Percentiles rank a stretch among this genome's conserved stretches.
Evolutionary conservation across 306 rosid species (phyloP).

Genomic region (Castanea mollissima): DNA sequence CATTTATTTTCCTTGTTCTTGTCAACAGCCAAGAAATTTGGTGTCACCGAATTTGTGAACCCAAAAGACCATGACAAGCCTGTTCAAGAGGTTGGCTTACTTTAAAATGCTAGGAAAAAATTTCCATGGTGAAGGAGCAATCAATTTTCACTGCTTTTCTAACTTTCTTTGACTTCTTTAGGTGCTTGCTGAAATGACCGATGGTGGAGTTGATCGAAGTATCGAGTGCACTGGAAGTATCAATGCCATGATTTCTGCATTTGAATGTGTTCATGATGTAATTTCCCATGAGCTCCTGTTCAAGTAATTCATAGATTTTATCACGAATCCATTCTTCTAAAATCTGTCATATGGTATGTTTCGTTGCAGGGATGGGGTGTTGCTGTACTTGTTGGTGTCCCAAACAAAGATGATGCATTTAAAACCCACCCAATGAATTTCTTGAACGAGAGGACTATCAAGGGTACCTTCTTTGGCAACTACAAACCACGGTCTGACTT

Average conservation of each 20-base stretch:
- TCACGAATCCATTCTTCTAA: too few relatives aligned
- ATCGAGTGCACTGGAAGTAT: constrained; percentile 80
- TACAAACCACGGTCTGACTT: constrained; percentile 83
- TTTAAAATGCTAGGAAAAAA: too few relatives aligned
- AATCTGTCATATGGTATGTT: background rate
- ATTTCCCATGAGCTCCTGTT: background rate
- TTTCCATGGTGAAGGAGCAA: too few relatives aligned
- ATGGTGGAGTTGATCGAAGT: constrained; percentile 85
- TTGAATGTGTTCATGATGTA: constrained; percentile 92
- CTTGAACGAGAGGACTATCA: constrained; percentile 74
- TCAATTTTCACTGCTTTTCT: too few relatives aligned
- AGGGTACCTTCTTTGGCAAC: constrained; percentile 90
- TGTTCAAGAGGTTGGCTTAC: constrained; percentile 57
- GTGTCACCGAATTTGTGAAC: constrained; percentile 79
- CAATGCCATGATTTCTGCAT: constrained; percentile 87
- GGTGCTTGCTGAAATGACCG: constrained; percentile 81
- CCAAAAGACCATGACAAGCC: constrained; percentile 86
- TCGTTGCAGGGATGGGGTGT: constrained; percentile 78
- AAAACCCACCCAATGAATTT: constrained; percentile 73
- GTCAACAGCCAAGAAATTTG: constrained; percentile 76
- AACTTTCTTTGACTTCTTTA: constrained; percentile 11
- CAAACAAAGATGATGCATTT: constrained; percentile 77
- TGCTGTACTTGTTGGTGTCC: constrained; percentile 88
- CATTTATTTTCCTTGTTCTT: background rate
- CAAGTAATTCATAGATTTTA: too few relatives aligned